phyloP scores from a whole-genome alignment of 257 asterid species.

The Plantago major region DNA sequence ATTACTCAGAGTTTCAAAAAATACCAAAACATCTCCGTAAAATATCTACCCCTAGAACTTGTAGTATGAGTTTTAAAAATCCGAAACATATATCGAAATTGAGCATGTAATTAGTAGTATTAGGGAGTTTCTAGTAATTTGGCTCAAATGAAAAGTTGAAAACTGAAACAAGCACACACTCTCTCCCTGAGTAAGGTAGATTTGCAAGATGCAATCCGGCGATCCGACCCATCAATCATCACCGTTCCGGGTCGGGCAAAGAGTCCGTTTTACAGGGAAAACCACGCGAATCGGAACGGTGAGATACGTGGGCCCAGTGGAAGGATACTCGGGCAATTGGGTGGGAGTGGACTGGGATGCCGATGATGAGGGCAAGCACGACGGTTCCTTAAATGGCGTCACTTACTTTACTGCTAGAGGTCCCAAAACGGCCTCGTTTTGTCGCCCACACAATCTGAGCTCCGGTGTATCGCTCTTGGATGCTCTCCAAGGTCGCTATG shows the following conservation, averaged over 20 bases:
- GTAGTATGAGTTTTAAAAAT: too few species aligned
- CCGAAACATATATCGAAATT: too few species aligned
- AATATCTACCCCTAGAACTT: too few species aligned
- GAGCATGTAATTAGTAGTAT: too few species aligned
- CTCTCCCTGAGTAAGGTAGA: background rate
- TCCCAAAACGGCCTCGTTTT: conserved; percentile 64
- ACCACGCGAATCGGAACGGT: conserved; percentile 63
- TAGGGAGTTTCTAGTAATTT: too few species aligned
- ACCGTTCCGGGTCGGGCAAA: conserved; percentile 47
- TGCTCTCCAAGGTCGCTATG: conserved; percentile 78
- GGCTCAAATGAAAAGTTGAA: background rate
- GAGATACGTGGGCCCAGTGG: conserved; percentile 70
- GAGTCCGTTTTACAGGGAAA: conserved; percentile 59
- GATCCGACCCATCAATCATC: conserved; percentile 23
- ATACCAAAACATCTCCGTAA: too few species aligned
- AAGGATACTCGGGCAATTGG: conserved; percentile 73
- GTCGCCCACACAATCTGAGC: conserved; percentile 61
- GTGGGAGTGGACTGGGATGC: conserved; percentile 91
- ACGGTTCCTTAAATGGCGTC: conserved; percentile 69
- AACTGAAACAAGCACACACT: background rate
- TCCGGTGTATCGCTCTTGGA: conserved; percentile 61
- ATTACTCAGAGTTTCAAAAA: too few species aligned
- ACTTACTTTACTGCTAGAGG: conserved; percentile 68
- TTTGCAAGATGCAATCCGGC: conserved; percentile 32
- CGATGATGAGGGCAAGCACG: conserved; percentile 82